phyloP scores from a whole-genome alignment of 2,329 filamentous ascomycete species.

The Cytospora piceicola region DNA sequence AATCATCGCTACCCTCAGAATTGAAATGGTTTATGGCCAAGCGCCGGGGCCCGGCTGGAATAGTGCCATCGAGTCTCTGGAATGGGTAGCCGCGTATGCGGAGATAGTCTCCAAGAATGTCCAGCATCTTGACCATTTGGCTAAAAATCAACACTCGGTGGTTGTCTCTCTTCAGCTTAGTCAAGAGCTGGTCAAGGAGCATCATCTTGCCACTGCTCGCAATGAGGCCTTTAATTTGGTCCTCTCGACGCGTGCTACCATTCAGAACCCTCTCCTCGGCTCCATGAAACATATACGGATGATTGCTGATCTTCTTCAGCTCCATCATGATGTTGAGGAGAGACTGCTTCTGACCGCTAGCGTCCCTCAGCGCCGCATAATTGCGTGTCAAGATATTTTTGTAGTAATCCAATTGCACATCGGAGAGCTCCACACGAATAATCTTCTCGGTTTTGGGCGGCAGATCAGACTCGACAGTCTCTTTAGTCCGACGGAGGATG shows the following conservation, averaged over 20 bases:
- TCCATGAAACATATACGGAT: conserved; percentile 96
- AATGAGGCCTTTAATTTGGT: conserved; percentile 89
- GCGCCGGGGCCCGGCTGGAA: conserved; percentile 82
- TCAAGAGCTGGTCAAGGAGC: conserved; percentile 92
- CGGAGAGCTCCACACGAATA: conserved; percentile 93
- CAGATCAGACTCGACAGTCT: conserved; percentile 94
- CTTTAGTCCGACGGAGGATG: conserved; percentile 94
- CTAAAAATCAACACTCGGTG: conserved; percentile 98
- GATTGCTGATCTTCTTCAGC: conserved; percentile 97
- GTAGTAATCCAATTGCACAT: conserved; percentile 97
- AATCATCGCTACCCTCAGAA: conserved; percentile 92
- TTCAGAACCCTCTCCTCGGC: conserved; percentile 88
- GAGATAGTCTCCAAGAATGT: conserved; percentile 93
- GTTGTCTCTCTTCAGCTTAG: conserved; percentile 89
- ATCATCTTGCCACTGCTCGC: conserved; percentile 99
- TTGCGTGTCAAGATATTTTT: conserved; percentile 98
- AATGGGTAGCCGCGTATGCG: conserved; percentile 92
- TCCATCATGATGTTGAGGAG: conserved; percentile 99
- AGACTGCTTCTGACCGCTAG: conserved; percentile 90
- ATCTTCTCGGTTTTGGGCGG: conserved; percentile 99
- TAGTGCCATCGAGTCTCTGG: conserved; percentile 93
- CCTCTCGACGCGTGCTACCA: conserved; percentile 80
- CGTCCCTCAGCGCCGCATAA: conserved; percentile 91
- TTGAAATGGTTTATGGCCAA: conserved; percentile 99
- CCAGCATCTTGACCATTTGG: conserved; percentile 99